A percentile compares a stretch with the other conserved stretches of the same genome.
Conservation (phyloP, 2,329 filamentous ascomycete species). For the Cladophialophora bantiana region DNA sequence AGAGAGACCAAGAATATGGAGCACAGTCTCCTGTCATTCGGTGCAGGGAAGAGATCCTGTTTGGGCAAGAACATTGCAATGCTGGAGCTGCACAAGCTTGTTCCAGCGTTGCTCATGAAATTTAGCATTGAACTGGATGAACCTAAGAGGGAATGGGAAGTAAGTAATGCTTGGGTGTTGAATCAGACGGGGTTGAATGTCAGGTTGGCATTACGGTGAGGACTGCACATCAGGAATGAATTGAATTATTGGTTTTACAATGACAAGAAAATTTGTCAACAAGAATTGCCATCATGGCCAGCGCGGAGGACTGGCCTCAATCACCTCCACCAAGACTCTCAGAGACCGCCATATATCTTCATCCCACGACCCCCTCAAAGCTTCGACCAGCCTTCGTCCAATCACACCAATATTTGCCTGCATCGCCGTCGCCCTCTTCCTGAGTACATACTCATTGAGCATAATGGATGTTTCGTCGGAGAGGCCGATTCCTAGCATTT, state of each 20-base stretch:
- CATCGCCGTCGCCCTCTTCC: constrained; percentile 18
- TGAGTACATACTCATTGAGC: constrained; percentile 25
- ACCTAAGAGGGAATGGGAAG: constrained; percentile 31
- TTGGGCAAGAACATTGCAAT: constrained; percentile 44
- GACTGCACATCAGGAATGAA: not conserved
- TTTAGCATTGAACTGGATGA: constrained; percentile 36
- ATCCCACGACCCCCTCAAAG: constrained; percentile 34
- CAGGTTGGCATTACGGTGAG: constrained; percentile 26
- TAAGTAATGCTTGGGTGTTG: constrained; percentile 40
- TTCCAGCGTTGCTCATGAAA: constrained; percentile 37
- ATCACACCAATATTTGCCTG: constrained; percentile 24
- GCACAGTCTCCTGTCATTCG: constrained; percentile 40
- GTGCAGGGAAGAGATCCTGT: constrained; percentile 41
- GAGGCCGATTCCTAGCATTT: constrained; percentile 33
- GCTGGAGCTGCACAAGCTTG: constrained; percentile 41
- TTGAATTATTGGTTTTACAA: not conserved
- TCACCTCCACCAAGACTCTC: constrained; percentile 33
- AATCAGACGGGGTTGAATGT: constrained; percentile 37
- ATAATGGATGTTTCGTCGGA: constrained; percentile 11
- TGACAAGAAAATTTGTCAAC: not conserved
- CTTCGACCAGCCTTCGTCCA: constrained; percentile 27
- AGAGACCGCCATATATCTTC: constrained; percentile 36
- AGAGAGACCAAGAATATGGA: constrained; percentile 39
- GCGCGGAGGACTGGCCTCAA: constrained; percentile 21
- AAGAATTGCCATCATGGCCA: constrained; percentile 8